Evolutionary conservation across 108 stramenopile genomes (phyloP).

Genomic region (Craspedostauros australis): DNA sequence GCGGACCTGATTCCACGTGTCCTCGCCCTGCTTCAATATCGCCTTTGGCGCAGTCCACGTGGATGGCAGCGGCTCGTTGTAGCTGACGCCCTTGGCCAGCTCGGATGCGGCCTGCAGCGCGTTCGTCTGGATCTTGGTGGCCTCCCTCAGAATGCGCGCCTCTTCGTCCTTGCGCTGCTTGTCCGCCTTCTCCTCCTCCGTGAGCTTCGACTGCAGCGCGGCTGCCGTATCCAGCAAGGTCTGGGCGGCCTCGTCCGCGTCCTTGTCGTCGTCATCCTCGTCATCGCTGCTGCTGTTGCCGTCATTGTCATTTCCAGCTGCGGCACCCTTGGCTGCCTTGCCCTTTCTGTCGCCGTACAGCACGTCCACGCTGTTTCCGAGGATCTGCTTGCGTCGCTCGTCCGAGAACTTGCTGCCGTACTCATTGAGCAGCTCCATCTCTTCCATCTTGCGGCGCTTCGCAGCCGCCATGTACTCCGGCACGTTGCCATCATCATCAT

Average conservation of each 20-base stretch:
- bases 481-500: constrained; percentile 3
- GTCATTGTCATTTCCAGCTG: neutral
- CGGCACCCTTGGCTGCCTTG: constrained; percentile 4
- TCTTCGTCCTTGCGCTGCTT: constrained; percentile 71
- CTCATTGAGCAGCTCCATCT: constrained; percentile 6
- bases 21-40: constrained; percentile 68
- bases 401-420: neutral
- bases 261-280: constrained; percentile 22
- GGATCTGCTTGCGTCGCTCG: neutral
- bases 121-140: constrained; percentile 91
- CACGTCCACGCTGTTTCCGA: neutral
- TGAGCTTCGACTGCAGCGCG: constrained; percentile 56
- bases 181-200: constrained; percentile 50
- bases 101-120: constrained; percentile 94
- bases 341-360: neutral
- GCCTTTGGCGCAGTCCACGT: constrained; percentile 85
- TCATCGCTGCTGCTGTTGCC: neutral
- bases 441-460: constrained; percentile 19
- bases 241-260: constrained; percentile 18
- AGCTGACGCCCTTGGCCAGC: constrained; percentile 80
- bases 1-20: constrained; percentile 65
- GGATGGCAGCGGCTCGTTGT: constrained; percentile 73
- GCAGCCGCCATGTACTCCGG: constrained; percentile 12
- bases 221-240: constrained; percentile 84
- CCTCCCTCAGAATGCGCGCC: constrained; percentile 87